Base-by-base conservation (phyloP, 176 grass and related monocot species). In the Eremochloa ophiuroides region DNA sequence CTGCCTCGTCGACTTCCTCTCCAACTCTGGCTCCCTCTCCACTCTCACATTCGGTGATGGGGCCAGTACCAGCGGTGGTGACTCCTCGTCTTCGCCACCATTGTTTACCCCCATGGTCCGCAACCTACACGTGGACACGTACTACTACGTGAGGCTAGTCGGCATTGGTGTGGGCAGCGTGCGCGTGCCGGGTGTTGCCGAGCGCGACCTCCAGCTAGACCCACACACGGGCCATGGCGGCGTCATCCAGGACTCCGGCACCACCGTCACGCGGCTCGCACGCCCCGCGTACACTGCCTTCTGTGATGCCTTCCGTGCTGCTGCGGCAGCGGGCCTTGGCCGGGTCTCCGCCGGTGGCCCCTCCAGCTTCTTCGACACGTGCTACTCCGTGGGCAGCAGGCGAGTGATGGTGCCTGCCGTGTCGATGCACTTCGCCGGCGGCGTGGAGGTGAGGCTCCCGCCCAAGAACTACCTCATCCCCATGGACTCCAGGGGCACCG, bases 211-310 rank as follows among this genome's bases (percentile, higher is more conserved):
- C 42, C 81, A 86, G 8, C 83, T 97, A 0, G 83, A 97, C 86
- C 92, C 94, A 0, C 37, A 82, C n/a, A 92, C 87, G 0, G 94
- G 94, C 12, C 91, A 80, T 20, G 92, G 94, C 38, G 94, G 94
- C 16, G 94, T 94, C 51, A 97, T 97, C 81, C 90, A 94, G 26
- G 94, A 97, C 86, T 97, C 94, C 5, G 94, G 92, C 70, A 97
- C 92, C 16, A 94, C 92, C 15, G 92, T 97, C 6, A 94, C 94
- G 30, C 85, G 94, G 7, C 84, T 97, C 7, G 83, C 92, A 17
- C 76, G 85, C 0, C 86, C 92, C 0, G 92, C 81, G 10, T 97
- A 92, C 82, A 14, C 83, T 15, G 94, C 95, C 7, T 75, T 97
- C 42, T 83, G 94, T 30, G 88, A 94, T 84, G 94, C 94, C 7